Evolutionary conservation across 768 basidiomycete species (phyloP).

Genomic region (Kwoniella europaea): DNA sequence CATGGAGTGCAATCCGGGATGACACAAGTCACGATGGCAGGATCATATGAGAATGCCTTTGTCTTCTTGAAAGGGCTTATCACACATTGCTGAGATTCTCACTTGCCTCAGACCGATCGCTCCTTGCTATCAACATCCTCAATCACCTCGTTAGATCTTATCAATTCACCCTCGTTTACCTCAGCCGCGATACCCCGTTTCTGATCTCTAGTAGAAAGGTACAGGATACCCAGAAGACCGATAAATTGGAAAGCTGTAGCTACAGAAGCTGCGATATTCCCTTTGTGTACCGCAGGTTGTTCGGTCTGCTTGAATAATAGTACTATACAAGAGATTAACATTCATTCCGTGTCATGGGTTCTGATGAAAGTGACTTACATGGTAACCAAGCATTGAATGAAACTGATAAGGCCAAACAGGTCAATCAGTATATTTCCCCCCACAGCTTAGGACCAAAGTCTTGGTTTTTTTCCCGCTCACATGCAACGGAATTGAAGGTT

Average conservation of each 20-base stretch:
- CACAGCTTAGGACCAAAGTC: neutral
- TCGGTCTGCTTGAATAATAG: conserved; percentile 34
- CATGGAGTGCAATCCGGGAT: too few relatives aligned
- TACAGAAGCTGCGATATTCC: conserved; percentile 33
- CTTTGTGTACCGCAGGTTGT: conserved; percentile 29
- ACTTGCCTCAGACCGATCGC: neutral
- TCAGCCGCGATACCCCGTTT: neutral
- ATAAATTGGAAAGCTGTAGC: conserved; percentile 17
- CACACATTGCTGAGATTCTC: neutral
- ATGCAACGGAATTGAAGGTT: conserved; percentile 34
- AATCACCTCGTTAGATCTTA: neutral
- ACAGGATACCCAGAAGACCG: conserved; percentile 14
- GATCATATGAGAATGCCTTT: too few relatives aligned
- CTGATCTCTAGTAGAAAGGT: conserved; percentile 24
- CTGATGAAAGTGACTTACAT: conserved; percentile 7
- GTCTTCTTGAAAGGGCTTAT: too few relatives aligned
- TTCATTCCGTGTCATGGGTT: neutral
- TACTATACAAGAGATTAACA: conserved; percentile 1
- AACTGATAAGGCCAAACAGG: conserved; percentile 5
- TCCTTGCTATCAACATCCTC: conserved; percentile 2
- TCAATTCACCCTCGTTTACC: neutral
- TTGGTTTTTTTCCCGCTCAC: conserved; percentile 6
- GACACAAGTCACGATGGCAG: too few relatives aligned
- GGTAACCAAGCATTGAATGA: conserved; percentile 36
- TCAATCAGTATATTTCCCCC: neutral